A percentile compares a stretch with the other conserved stretches of the same genome.
Evolutionary conservation across 768 basidiomycete genomes (phyloP).

Genomic region (Cantharellus anzutake): DNA sequence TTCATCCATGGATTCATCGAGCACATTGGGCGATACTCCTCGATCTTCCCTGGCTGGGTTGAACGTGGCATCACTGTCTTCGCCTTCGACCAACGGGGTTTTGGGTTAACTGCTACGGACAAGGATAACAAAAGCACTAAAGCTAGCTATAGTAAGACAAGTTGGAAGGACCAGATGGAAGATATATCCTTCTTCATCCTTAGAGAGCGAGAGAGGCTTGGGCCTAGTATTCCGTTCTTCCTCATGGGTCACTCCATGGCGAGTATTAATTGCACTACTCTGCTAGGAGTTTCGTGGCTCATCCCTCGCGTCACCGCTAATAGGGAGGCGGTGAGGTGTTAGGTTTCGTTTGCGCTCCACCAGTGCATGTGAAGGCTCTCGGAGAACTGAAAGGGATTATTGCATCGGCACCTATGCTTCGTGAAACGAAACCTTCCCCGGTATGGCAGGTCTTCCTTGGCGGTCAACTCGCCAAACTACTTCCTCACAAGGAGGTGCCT

Average conservation of each 20-base stretch:
- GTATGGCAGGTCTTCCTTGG: constrained; percentile 3
- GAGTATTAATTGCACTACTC: not conserved
- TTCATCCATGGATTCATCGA: constrained; percentile 57
- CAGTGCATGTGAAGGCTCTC: constrained; percentile 16
- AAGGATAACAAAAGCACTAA: constrained; percentile 27
- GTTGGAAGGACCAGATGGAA: constrained; percentile 22
- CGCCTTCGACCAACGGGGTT: constrained; percentile 63
- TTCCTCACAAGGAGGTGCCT: constrained; percentile 1
- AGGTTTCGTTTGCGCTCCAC: constrained; percentile 23
- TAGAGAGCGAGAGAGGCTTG: constrained; percentile 23
- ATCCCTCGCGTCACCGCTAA: not conserved
- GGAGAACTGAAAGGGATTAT: constrained; percentile 42
- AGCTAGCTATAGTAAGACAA: not conserved
- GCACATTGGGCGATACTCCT: constrained; percentile 5
- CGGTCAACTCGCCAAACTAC: not conserved
- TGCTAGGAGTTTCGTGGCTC: no score
- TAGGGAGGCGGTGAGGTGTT: constrained; percentile 54
- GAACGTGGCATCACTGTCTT: constrained; percentile 40
- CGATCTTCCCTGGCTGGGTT: constrained; percentile 15
- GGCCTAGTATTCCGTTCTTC: constrained; percentile 34
- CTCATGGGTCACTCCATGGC: constrained; percentile 30
- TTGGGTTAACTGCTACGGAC: constrained; percentile 55
- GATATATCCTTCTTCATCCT: constrained; percentile 47
- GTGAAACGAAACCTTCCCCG: constrained; percentile 36
- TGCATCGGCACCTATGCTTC: constrained; percentile 44